Percentiles rank a stretch among this genome's conserved stretches.
phyloP scores from a whole-genome alignment of 2,329 filamentous ascomycete genomes.

The Aschersonia sp. region DNA sequence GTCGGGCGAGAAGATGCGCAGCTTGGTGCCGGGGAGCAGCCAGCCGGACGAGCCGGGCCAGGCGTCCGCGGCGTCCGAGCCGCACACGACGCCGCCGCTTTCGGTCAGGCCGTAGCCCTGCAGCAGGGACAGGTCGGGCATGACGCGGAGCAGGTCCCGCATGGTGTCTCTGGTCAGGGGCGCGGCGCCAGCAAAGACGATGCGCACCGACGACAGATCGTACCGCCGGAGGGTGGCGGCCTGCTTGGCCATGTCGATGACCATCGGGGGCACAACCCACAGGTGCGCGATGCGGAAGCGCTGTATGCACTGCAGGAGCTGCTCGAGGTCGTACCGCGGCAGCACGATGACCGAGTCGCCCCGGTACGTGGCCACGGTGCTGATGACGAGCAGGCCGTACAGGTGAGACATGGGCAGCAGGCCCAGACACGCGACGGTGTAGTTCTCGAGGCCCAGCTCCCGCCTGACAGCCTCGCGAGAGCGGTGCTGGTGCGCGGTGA shows the following conservation, averaged over 20 bases:
- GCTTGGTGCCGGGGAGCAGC: conserved; percentile 48
- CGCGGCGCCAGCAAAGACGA: conserved; percentile 62
- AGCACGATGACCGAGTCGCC: conserved; percentile 60
- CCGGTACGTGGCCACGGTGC: conserved; percentile 47
- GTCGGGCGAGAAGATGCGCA: conserved; percentile 38
- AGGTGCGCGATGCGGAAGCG: conserved; percentile 50
- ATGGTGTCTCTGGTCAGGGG: conserved; percentile 62
- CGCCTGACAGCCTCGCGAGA: conserved; percentile 9
- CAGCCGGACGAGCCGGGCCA: conserved; percentile 59
- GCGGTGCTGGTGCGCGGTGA: conserved; percentile 25
- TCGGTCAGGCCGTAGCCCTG: conserved; percentile 69
- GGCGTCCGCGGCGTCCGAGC: conserved; percentile 34
- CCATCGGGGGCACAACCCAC: conserved; percentile 55
- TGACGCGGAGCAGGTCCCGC: conserved; percentile 43
- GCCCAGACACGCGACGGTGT: conserved; percentile 31
- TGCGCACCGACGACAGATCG: conserved; percentile 52
- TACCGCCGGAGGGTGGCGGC: conserved; percentile 46
- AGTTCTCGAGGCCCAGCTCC: conserved; percentile 7
- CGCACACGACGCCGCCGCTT: conserved; percentile 21
- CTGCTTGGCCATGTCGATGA: conserved; percentile 60
- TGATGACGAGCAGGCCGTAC: conserved; percentile 58
- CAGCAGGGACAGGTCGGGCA: conserved; percentile 46
- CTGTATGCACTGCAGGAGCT: conserved; percentile 47
- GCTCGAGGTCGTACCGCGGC: conserved; percentile 55
- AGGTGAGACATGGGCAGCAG: conserved; percentile 67